Conservation (phyloP, 1,284 basidiomycete species). For the Trametes pubescens region DNA sequence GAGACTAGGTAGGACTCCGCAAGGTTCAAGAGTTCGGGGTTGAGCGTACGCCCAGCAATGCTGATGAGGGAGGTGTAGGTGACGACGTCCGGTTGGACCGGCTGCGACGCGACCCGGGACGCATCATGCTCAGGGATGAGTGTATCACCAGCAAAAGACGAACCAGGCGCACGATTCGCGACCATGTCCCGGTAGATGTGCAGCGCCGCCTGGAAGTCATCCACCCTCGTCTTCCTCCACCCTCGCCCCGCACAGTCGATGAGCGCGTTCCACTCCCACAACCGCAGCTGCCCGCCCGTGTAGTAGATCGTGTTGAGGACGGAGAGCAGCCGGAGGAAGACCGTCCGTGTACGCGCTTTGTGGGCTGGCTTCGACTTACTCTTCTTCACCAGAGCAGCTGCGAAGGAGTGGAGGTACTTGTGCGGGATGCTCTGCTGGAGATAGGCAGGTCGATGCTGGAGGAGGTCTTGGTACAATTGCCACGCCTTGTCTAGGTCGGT, state of each 20-base stretch:
- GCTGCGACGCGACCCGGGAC: slow-evolving; percentile 15
- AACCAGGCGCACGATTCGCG: slow-evolving; percentile 52
- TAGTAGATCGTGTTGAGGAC: slow-evolving; percentile 64
- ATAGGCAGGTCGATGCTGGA: slow-evolving; percentile 40
- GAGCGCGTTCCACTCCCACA: slow-evolving; percentile 78
- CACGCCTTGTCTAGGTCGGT: slow-evolving; percentile 59
- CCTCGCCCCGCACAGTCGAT: slow-evolving; percentile 74
- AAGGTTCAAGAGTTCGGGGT: slow-evolving; percentile 55
- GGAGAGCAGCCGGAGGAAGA: slow-evolving; percentile 69
- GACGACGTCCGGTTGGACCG: slow-evolving; percentile 61
- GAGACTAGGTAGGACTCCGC: slow-evolving; percentile 58
- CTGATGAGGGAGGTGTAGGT: slow-evolving; percentile 74
- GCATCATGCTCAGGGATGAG: slow-evolving; percentile 9
- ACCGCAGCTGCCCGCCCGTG: slow-evolving; percentile 57
- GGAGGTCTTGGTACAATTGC: slow-evolving; percentile 62
- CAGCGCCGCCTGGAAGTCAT: slow-evolving; percentile 68
- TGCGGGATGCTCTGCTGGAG: slow-evolving; percentile 33
- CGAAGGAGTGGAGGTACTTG: slow-evolving; percentile 65
- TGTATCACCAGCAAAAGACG: slow-evolving; percentile 41
- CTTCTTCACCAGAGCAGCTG: slow-evolving; percentile 57
- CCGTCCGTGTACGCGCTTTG: slow-evolving; percentile 61
- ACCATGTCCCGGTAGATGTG: slow-evolving; percentile 68
- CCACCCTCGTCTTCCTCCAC: slow-evolving; percentile 60
- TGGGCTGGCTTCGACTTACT: slow-evolving; percentile 29
- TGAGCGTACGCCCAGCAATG: slow-evolving; percentile 63